Base-by-base conservation (phyloP, 2,329 filamentous ascomycete genomes). In the Reticulascus tulasneorum region DNA sequence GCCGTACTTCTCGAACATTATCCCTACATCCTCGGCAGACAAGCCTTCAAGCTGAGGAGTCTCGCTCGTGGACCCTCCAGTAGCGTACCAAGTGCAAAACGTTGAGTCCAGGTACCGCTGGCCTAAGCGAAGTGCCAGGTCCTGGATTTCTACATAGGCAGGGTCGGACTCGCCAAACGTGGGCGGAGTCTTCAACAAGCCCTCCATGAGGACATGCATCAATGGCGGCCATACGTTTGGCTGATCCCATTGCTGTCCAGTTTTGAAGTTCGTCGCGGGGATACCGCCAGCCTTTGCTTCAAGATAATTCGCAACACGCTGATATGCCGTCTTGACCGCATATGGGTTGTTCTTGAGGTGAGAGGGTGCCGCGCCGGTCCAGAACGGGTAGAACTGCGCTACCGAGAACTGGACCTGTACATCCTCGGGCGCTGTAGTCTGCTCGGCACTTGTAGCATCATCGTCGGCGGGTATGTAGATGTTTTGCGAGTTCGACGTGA, bases 1-100 rank as follows among this genome's bases (percentile, higher is more conserved):
- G 10, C 64, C 66, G 51, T 84, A 84, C 65, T 84, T 84, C 55
- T 85, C 81, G 52, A 84, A 85, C 66, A 85, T 84, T 53, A 75
- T 76, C 16, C 81, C 81, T 7, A 58, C 58, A 15, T 66, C 59
- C 7, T 62, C 48, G 2, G 62, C 49, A 0, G 57, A 50, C 1
- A 74, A 53, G 1, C 73, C 73, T 12, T 56, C 53, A 35, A 80
- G 62, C 53, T 66, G 71, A 20, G 71, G 72, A 26, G 63, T 69
- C 44, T 65, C 58, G 9, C 63, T 62, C 0, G 79, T 83, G 3
- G 71, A 68, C 4, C 80, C 81, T 16, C 81, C 81, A 0, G 81
- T 84, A 6, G 76, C 75, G 39, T 72, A 77, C 81, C 80, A 84
- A 1, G 80, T 84, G 62, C 81, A 85, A 52, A 83, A 84, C 1